Evolutionary conservation across 208 protist species (phyloP).

Genomic region (Trypanosoma melophagium): DNA sequence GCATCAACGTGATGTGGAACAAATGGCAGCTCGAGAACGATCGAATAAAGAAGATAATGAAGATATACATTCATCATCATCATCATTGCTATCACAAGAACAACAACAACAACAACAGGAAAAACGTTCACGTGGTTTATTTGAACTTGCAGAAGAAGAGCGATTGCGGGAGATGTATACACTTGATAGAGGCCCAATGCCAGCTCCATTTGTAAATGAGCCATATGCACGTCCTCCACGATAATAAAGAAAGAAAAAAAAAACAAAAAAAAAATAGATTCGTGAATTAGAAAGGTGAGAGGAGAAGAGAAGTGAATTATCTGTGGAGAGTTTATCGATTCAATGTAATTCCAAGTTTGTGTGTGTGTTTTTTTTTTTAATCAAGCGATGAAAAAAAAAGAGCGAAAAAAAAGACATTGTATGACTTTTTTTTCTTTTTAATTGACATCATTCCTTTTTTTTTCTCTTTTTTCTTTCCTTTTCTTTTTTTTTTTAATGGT

Average conservation of each 20-base stretch:
- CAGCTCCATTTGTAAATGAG: constrained; percentile 17
- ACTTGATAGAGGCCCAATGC: constrained; percentile 19
- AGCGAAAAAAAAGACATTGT: background rate
- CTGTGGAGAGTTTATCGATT: no score
- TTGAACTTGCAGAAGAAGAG: constrained; percentile 60
- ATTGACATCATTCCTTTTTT: no score
- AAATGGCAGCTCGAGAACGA: constrained; percentile 28
- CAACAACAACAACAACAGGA: background rate
- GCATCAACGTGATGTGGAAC: constrained; percentile 42
- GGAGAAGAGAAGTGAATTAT: background rate
- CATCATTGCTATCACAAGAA: background rate
- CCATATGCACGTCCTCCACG: constrained; percentile 20
- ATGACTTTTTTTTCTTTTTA: no score
- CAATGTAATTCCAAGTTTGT: no score
- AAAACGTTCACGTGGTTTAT: constrained; percentile 31
- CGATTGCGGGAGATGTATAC: constrained; percentile 36
- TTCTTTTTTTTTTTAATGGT: background rate
- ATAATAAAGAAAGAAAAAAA: no score
- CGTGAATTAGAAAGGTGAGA: no score
- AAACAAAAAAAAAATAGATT: no score
- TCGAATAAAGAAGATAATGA: constrained; percentile 17
- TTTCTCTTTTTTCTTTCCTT: background rate
- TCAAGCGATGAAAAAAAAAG: background rate
- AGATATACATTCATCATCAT: background rate
- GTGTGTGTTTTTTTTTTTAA: no score